These are phyloP conservation scores for Kodamaea ohmeri DNA, from an alignment of 1,139 yeast species.

Conservation along the genomic window DNA sequence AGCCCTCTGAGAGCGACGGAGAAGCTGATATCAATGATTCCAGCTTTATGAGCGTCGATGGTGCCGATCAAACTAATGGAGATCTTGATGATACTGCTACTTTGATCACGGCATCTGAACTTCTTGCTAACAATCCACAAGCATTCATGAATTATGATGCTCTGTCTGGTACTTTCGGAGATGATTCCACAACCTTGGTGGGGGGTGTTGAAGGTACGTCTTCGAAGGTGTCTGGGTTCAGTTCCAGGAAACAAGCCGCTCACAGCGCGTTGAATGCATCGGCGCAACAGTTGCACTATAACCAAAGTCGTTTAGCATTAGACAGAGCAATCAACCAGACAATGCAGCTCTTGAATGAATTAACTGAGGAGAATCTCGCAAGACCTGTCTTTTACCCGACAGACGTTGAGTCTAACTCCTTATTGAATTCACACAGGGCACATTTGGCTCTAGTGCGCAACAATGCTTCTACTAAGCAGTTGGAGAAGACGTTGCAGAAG, in stretches of 20 bases:
- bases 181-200: slow-evolving; percentile 11
- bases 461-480: slow-evolving; percentile 31
- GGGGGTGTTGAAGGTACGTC: slow-evolving; percentile 22
- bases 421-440: slow-evolving; percentile 47
- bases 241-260: slow-evolving; percentile 12
- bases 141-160: slow-evolving; percentile 10
- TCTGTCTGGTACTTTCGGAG: slow-evolving; percentile 6
- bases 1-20: slow-evolving; percentile 8
- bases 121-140: slow-evolving; percentile 11
- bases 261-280: slow-evolving; percentile 39
- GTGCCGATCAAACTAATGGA: slow-evolving; percentile 1
- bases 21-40: slow-evolving; percentile 20
- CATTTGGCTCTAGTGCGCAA: slow-evolving; percentile 52
- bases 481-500: slow-evolving; percentile 27
- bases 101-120: slow-evolving; percentile 19
- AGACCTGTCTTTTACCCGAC: slow-evolving; percentile 71
- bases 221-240: slow-evolving; percentile 9
- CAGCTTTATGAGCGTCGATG: slow-evolving; percentile 13
- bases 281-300: slow-evolving; percentile 65
- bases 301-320: slow-evolving; percentile 60
- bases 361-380: slow-evolving; percentile 52
- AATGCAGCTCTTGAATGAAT: slow-evolving; percentile 49
- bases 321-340: slow-evolving; percentile 63
- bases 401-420: slow-evolving; percentile 29
- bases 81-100: slow-evolving; percentile 24